Evolutionary conservation across 495 filamentous ascomycete species (phyloP).

Genomic region (Aspergillus mulundensis): DNA sequence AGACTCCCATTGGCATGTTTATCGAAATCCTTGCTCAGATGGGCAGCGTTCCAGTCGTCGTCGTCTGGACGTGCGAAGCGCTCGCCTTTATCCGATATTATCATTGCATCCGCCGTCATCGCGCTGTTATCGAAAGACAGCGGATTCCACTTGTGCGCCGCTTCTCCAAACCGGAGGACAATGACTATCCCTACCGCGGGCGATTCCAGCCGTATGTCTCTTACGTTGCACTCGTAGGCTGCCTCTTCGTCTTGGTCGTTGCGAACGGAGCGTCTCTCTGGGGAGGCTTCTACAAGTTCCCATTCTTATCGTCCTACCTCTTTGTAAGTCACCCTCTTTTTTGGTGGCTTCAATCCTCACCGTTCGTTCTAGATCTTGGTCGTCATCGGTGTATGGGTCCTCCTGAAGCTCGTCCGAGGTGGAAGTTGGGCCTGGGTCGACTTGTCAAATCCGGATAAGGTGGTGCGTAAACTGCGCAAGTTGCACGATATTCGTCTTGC

Average conservation of each 20-base stretch:
- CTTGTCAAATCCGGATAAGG: background rate
- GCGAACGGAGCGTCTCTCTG: background rate
- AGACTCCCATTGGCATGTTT: conserved; percentile 1
- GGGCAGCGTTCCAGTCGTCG: background rate
- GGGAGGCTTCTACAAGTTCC: conserved; percentile 1
- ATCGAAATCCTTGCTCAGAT: conserved; percentile 2
- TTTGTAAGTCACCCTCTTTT: background rate
- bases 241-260: background rate
- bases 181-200: conserved; percentile 1
- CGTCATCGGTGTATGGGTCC: background rate
- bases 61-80: conserved; percentile 3
- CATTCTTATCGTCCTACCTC: background rate
- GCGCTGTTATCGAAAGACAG: background rate
- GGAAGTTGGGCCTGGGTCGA: background rate
- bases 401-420: background rate
- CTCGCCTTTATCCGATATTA: background rate
- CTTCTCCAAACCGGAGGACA: background rate
- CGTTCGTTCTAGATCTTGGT: background rate
- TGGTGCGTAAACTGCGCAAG: background rate
- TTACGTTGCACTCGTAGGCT: background rate
- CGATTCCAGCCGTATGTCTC: background rate
- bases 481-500: background rate
- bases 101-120: background rate
- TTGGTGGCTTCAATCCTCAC: background rate
- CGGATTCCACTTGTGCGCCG: background rate